phyloP scores from a whole-genome alignment of 2,329 filamentous ascomycete genomes.

The Neospermospora avenae region DNA sequence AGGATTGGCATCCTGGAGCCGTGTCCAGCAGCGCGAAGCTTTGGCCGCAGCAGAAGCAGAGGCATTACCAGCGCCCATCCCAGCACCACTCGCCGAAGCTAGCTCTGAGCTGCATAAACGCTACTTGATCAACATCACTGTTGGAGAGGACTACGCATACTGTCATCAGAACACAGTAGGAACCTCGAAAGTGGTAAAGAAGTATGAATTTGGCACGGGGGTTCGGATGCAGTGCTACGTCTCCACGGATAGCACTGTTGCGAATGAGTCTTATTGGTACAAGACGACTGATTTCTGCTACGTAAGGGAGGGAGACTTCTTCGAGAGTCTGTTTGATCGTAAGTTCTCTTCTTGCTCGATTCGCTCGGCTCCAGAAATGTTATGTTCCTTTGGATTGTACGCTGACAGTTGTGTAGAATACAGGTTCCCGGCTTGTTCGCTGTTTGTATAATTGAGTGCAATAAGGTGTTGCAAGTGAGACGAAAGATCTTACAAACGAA shows the following conservation, averaged over 20 bases:
- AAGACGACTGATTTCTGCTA: slow-evolving; percentile 27
- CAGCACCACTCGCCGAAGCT: neutral
- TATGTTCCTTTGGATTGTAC: no score
- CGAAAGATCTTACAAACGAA: neutral
- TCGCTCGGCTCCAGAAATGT: neutral
- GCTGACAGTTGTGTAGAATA: slow-evolving; percentile 1
- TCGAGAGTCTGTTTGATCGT: slow-evolving; percentile 22
- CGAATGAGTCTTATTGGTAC: slow-evolving; percentile 19
- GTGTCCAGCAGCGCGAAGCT: neutral
- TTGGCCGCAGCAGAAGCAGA: neutral
- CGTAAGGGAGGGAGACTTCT: slow-evolving; percentile 22
- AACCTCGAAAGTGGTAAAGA: slow-evolving; percentile 1
- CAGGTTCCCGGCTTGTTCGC: slow-evolving; percentile 7
- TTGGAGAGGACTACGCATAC: slow-evolving; percentile 22
- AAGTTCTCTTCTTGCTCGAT: neutral
- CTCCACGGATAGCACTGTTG: neutral
- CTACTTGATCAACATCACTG: slow-evolving; percentile 22
- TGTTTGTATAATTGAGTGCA: neutral
- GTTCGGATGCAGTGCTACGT: slow-evolving; percentile 16
- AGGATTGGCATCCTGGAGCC: neutral
- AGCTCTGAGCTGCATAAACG: slow-evolving; percentile 7
- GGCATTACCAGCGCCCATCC: neutral
- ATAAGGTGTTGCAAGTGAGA: neutral
- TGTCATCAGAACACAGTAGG: slow-evolving; percentile 11
- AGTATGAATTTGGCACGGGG: slow-evolving; percentile 9